Percentiles rank a stretch among this genome's conserved stretches.
phyloP scores from a whole-genome alignment of 2,329 filamentous ascomycete species.

The Fusarium phyllophilum region DNA sequence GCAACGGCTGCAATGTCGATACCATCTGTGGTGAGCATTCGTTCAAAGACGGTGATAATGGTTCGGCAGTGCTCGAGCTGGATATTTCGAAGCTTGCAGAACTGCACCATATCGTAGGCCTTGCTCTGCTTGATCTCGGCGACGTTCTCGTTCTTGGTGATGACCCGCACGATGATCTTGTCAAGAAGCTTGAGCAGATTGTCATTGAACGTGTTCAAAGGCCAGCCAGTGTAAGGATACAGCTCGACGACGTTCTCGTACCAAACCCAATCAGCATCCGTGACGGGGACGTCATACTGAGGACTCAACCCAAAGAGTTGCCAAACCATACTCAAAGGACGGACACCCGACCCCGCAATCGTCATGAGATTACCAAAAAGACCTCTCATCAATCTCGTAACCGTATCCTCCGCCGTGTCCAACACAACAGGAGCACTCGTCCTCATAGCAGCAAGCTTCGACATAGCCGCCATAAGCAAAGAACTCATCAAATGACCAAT shows the following conservation, averaged over 20 bases:
- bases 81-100: constrained; percentile 16
- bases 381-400: constrained; percentile 8
- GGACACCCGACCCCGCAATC: not conserved
- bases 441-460: constrained; percentile 4
- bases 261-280: not conserved
- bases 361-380: constrained; percentile 19
- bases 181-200: constrained; percentile 12
- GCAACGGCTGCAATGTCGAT: not conserved
- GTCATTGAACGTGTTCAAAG: constrained; percentile 1
- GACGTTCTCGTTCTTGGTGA: constrained; percentile 6
- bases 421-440: constrained; percentile 1
- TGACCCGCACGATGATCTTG: constrained; percentile 9
- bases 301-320: not conserved
- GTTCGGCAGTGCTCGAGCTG: constrained; percentile 19
- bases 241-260: constrained; percentile 19
- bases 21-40: not conserved
- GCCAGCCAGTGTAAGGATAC: constrained; percentile 19
- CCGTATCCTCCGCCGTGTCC: constrained; percentile 5
- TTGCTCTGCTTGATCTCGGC: not conserved
- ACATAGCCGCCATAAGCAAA: constrained; percentile 16
- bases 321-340: constrained; percentile 26
- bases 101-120: not conserved
- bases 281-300: constrained; percentile 1
- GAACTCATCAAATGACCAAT: constrained; percentile 21
- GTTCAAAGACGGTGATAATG: not conserved